Evolutionary conservation across 1,139 yeast genomes (phyloP).

Genomic region (Hansenula lynferdii): DNA sequence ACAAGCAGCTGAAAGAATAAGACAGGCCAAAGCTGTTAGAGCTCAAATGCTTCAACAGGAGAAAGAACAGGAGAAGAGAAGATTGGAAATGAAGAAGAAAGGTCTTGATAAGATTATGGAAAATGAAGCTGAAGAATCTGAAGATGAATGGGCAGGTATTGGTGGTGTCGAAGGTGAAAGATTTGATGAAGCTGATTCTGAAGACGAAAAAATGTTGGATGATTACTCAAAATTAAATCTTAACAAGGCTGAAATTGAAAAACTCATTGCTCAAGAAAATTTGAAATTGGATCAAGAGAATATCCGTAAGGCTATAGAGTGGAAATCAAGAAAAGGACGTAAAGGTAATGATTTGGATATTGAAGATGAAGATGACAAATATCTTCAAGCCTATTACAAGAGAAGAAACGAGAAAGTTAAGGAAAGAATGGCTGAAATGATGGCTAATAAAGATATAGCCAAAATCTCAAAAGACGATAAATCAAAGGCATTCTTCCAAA

Average conservation of each 20-base stretch:
- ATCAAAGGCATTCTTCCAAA: conserved; percentile 68
- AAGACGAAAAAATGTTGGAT: conserved; percentile 79
- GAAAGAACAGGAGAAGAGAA: conserved; percentile 35
- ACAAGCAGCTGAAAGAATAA: conserved; percentile 18
- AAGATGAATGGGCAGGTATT: conserved; percentile 91
- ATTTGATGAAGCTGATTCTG: conserved; percentile 65
- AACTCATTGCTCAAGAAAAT: conserved; percentile 62
- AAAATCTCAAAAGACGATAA: conserved; percentile 49
- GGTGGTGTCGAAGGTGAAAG: conserved; percentile 80
- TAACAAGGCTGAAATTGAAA: conserved; percentile 56
- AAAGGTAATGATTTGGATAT: conserved; percentile 61
- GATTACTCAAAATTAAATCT: conserved; percentile 58
- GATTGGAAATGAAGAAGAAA: conserved; percentile 28
- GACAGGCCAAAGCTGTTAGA: conserved; percentile 15
- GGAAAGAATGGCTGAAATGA: conserved; percentile 50
- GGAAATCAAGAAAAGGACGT: conserved; percentile 55
- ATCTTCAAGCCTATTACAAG: conserved; percentile 36
- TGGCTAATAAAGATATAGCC: conserved; percentile 43
- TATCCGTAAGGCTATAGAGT: too few relatives aligned
- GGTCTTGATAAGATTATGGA: conserved; percentile 31
- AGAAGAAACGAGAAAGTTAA: conserved; percentile 52
- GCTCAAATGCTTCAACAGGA: conserved; percentile 28
- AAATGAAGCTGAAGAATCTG: conserved; percentile 89
- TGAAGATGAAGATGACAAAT: conserved; percentile 59
- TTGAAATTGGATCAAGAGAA: conserved; percentile 31